A percentile compares a stretch with the other conserved stretches of the same genome.
Evolutionary conservation across 257 asterid genomes (phyloP).

Genomic region (Paulownia fortunei): DNA sequence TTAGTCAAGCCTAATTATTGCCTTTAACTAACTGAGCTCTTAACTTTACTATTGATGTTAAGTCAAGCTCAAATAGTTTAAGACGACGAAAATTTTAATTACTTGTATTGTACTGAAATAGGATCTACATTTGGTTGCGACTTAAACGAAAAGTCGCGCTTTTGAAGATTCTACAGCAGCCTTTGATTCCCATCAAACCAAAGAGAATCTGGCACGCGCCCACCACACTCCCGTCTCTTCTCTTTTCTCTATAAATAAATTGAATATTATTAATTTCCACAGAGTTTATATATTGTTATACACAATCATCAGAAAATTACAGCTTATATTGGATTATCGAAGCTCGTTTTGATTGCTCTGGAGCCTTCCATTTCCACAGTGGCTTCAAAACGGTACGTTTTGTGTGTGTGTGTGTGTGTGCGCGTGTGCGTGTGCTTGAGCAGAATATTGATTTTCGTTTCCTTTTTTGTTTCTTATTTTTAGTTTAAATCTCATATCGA

Average conservation of each 20-base stretch:
- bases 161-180: conserved; percentile 15
- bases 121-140: background rate
- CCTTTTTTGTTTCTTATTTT: background rate
- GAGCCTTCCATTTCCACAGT: conserved; percentile 17
- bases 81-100: no score
- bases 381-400: conserved; percentile 23
- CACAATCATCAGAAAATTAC: background rate
- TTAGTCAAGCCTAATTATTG: no score
- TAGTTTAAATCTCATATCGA: background rate
- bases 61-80: no score
- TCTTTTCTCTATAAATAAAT: background rate
- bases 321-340: background rate
- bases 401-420: background rate
- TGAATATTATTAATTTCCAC: background rate
- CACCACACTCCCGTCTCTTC: conserved; percentile 53
- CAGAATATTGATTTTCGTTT: conserved; percentile 1
- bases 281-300: background rate
- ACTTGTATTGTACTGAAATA: background rate
- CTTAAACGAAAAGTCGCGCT: conserved; percentile 1
- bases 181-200: background rate
- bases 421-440: background rate
- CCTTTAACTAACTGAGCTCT: no score
- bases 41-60: no score
- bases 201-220: conserved; percentile 52
- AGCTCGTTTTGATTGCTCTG: conserved; percentile 23